Base-by-base conservation (phyloP, 129 eudicot species). In the Artemisia argyi region DNA sequence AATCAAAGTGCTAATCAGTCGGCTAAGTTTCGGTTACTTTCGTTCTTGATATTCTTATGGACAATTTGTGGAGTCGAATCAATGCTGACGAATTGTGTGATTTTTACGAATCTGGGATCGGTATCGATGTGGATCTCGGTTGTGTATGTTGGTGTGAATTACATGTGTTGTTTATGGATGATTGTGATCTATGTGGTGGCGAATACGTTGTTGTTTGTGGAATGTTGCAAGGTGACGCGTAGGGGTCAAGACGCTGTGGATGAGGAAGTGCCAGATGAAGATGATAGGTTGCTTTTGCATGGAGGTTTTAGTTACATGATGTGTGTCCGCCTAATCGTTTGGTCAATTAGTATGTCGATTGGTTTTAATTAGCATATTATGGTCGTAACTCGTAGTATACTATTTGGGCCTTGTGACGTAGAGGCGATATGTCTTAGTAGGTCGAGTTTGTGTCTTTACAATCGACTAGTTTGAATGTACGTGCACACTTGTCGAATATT, bases 1-100 rank as follows among this genome's bases (percentile, higher is more conserved):
- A 47, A 52, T 32, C 65, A 85, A 65, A 89, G 96, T 46, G 56
- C 83, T 1, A 63, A 57, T 60, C 80, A 86, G 57, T 46, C 86
- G 49, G 64, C 30, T 49, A 88, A 89, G 63, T 73, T 82, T 85
- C 78, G 71, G 70, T 32, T 52, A 8, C 65, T 76, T 20, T 85
- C 73, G 11, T 47, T 71, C 10, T 75, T 59, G 11, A 71, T 87
- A 76, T 5, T 78, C 53, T 1, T 39, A 2, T 9, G 10, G 7
- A 39, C 46, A 7, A 7, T 39, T 5, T 39, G 10, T 39, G 46
- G 46, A 39, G 46, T 39, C 0, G 46, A 39, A 39, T 7, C 46
- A 39, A 39, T 39, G 46, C 46, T 39, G 46, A 39, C 11, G 46
- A 7, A 7, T 39, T 39, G 46, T 7, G 19, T 28, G 0, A 73